Percentiles rank a stretch among this genome's conserved stretches.
Conservation (phyloP, 1,284 basidiomycete genomes). For the Fomes fomentarius region DNA sequence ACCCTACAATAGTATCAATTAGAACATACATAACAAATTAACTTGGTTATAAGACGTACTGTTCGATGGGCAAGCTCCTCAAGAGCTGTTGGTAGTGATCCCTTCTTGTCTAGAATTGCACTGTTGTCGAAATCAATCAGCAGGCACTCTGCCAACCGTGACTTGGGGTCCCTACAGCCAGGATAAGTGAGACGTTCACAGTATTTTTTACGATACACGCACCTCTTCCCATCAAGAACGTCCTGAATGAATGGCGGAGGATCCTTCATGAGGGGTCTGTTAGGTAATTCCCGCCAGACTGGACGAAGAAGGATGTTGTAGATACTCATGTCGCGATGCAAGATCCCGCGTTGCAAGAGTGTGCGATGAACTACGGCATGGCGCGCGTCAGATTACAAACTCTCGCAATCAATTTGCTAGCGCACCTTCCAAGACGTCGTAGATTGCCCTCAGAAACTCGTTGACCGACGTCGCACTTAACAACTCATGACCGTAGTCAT, state of each 20-base stretch:
- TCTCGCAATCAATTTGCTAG: neutral
- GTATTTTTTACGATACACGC: too few relatives aligned
- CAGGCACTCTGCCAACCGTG: neutral
- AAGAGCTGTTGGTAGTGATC: neutral
- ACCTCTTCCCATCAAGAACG: neutral
- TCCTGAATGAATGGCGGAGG: neutral
- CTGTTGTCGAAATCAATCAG: neutral
- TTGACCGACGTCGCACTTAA: neutral
- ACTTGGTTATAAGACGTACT: neutral
- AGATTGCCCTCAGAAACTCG: neutral
- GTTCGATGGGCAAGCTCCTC: neutral
- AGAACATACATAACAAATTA: neutral
- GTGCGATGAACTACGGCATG: neutral
- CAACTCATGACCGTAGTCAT: neutral
- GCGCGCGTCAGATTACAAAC: neutral
- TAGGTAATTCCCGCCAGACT: neutral
- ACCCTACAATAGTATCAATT: neutral
- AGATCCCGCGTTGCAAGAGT: neutral
- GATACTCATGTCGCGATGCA: conserved; percentile 2
- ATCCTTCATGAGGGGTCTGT: neutral
- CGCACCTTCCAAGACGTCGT: neutral
- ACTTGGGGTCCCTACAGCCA: too few relatives aligned
- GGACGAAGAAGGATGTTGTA: neutral
- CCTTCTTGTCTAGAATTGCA: neutral
- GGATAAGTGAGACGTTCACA: too few relatives aligned